Evolutionary conservation across 2,329 filamentous ascomycete genomes (phyloP), one percentile per base, ranked within the genome.

Genomic region (Trichoderma oligosporum): DNA sequence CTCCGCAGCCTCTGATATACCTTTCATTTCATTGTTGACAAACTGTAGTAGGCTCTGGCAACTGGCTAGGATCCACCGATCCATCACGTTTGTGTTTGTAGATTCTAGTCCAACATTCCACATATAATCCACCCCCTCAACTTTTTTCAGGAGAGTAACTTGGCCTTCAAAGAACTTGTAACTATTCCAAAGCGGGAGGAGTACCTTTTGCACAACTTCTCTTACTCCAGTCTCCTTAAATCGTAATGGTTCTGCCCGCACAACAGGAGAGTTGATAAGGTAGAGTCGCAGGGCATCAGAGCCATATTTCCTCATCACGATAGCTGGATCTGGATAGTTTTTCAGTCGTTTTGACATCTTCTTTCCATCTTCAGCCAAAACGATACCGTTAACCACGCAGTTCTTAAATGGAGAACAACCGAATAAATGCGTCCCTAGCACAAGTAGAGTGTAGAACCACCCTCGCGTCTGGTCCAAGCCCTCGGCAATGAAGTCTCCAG

Each of bases 341-440:
- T 97, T 95, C 58, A 96, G 79, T 54, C 93, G 85, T 75, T 97
- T 97, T 6, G 91, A 96, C 93, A 97, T 97, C 79, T 97, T 97
- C 79, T 96, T 97, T 56, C 93, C 93, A 67, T 96, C 91, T 70
- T 96, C 91, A 1, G 92, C 92, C 38, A 97, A 81, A 4, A 97
- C 91, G 61, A 96, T 94, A 48, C 92, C 92, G 68, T 96, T 97
- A 61, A 96, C 91, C n/a, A 97, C 89, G 66, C 91, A 95, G 71
- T 96, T 97, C 75, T 94, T 86, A 80, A 96, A 97, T 0, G 93
- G 91, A 2, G 91, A 84, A 33, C 84, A 82, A 41, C 88, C 88
- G 66, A 94, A 96, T 4, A 97, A 80, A 69, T 96, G 89, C 7
- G 89, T 94, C 31, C 92, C 92, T 46, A 97, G 78, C 8, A 97